phyloP scores from a whole-genome alignment of 73 alveolate genomes.

The Paramecium octaurelia region DNA sequence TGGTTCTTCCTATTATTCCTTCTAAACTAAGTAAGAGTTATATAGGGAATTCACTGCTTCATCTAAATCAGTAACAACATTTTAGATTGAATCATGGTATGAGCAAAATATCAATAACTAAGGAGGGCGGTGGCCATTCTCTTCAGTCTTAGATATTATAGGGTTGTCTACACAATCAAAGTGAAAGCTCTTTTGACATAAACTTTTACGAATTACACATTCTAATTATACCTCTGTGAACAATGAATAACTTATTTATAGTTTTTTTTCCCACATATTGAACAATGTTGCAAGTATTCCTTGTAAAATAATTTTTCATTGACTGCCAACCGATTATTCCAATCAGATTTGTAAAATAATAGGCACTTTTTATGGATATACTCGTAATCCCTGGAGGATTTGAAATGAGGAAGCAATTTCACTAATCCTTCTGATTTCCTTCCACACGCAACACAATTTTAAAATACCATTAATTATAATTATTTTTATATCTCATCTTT shows the following conservation, averaged over 20 bases:
- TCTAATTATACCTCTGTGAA: neutral
- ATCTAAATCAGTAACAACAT: neutral
- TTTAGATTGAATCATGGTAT: neutral
- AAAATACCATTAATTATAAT: neutral
- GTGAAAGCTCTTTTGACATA: neutral
- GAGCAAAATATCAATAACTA: neutral
- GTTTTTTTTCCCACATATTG: neutral
- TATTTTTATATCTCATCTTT: neutral
- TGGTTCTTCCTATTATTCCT: neutral
- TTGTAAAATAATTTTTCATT: neutral
- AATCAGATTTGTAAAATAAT: conserved; percentile 1
- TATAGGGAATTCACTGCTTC: neutral
- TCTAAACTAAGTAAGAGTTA: neutral
- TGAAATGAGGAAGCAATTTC: conserved; percentile 13
- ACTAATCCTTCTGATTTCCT: neutral
- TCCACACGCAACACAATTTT: conserved; percentile 9
- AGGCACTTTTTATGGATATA: conserved; percentile 31
- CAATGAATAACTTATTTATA: neutral
- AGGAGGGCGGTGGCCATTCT: neutral
- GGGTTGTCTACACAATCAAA: conserved; percentile 16
- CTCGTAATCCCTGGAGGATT: conserved; percentile 2
- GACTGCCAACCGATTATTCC: conserved; percentile 23
- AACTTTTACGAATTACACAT: conserved; percentile 11
- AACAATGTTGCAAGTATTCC: conserved; percentile 3
- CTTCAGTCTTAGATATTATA: neutral